Evolutionary conservation across 148 eudicot genomes (phyloP), one percentile per base, ranked within the genome.

Genomic region (Fagopyrum tataricum): DNA sequence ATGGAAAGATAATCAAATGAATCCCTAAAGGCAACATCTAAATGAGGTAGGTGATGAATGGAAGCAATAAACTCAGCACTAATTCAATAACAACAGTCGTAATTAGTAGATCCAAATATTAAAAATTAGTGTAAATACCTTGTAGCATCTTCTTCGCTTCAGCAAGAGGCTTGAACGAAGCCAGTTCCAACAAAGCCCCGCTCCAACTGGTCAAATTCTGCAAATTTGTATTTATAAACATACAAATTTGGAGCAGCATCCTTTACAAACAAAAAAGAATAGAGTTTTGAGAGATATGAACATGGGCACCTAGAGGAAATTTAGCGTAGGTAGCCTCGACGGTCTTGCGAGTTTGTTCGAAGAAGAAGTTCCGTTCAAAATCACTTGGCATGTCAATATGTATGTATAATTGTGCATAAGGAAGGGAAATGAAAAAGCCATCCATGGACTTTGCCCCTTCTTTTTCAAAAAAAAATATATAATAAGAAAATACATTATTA

Each of bases 241-340:
- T 11, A 18, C 23, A 13, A 62, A 26, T 44, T 13, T 41, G 3
- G n/a, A 24, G 12, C 52, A 74, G 14, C 15, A 42, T 5, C 7
- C 47, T 7, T 44, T 44, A 7, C 47, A 44, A 43, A 15, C 17
- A 31, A 4, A n/a, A 2, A 48, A 1, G 26, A 71, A 23, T 9
- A 44, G 10, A 53, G 42, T 37, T 74, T 51, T 44, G 21, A 62
- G 18, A 46, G 31, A 59, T 15, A 79, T 77, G 55, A 20, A 93
- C 98, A 49, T 87, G 94, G 69, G 88, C 90, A 73, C 90, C 96
- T 14, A 76, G 83, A 66, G 98, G 98, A 75, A 87, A 81, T 49
- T 79, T 66, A 59, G 78, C 67, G 78, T 93, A 88, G 52, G 82
- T 52, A 24, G 82, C 82, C 80, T 90, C 96, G 8, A 90, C 85